These are phyloP conservation scores for Hydrangea macrophylla DNA, from an alignment of 148 eudicot genomes.

Conservation along the genomic window DNA sequence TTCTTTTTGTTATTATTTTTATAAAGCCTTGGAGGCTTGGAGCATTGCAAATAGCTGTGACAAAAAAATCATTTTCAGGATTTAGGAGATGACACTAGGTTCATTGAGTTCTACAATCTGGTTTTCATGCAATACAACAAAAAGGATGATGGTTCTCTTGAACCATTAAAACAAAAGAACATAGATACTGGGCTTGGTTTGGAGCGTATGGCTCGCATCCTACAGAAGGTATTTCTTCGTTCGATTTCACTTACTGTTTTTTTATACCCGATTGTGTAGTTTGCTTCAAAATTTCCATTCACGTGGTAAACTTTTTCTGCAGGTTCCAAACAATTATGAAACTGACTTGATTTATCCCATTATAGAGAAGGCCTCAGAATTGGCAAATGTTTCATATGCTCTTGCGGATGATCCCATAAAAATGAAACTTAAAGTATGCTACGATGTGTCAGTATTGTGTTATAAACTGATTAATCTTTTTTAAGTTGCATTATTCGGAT, in stretches of 20 bases:
- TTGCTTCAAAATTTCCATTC: constrained; percentile 5
- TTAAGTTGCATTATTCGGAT: constrained; percentile 5
- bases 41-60: not conserved
- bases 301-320: constrained; percentile 27
- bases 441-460: no score
- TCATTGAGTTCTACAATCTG: constrained; percentile 96
- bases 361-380: constrained; percentile 75
- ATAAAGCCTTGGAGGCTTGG: not conserved
- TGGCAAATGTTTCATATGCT: constrained; percentile 76
- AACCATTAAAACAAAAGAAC: constrained; percentile 85
- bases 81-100: constrained; percentile 89
- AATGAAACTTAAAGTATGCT: constrained; percentile 75
- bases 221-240: constrained; percentile 69
- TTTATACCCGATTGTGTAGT: not conserved
- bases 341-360: constrained; percentile 92
- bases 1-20: not conserved
- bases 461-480: not conserved
- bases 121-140: constrained; percentile 96
- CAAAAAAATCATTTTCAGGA: constrained; percentile 49
- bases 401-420: constrained; percentile 67
- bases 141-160: constrained; percentile 84
- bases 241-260: not conserved
- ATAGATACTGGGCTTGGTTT: constrained; percentile 97
- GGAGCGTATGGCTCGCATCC: constrained; percentile 94
- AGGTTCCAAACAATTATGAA: constrained; percentile 97